These are phyloP conservation scores for Curvularia hawaiiensis DNA, from an alignment of 2,329 filamentous ascomycete species.

Conservation along the genomic window DNA sequence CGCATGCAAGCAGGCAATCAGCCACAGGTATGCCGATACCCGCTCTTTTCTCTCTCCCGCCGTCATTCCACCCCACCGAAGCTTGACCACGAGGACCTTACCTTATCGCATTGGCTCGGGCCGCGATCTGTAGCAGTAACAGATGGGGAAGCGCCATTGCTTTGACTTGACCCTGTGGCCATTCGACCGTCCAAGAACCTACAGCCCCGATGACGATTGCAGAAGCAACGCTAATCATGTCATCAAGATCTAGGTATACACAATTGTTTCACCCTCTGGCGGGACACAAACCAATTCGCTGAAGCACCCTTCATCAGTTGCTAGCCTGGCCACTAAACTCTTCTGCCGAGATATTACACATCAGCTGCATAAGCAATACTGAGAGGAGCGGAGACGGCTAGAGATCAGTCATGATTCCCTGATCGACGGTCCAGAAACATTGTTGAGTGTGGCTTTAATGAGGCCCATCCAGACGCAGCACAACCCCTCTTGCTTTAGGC, in stretches of 20 bases:
- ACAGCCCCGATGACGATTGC: not conserved
- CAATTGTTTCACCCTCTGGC: not conserved
- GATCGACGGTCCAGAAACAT: not conserved
- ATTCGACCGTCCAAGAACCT: not conserved
- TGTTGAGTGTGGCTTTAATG: not conserved
- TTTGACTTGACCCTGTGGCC: not conserved
- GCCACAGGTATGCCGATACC: slow-evolving; percentile 5
- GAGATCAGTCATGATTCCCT: not conserved
- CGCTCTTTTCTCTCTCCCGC: slow-evolving; percentile 2
- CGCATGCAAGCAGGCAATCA: slow-evolving; percentile 12
- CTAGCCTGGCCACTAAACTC: not conserved
- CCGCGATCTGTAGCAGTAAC: not conserved
- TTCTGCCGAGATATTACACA: not conserved
- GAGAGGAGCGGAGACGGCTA: not conserved
- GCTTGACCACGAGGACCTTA: not conserved
- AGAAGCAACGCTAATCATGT: not conserved
- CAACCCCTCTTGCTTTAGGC: not conserved
- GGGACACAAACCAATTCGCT: not conserved
- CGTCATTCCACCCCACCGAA: not conserved
- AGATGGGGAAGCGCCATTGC: not conserved
- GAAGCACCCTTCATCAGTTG: not conserved
- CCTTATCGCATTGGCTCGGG: not conserved
- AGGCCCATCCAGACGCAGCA: not conserved
- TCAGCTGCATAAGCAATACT: not conserved
- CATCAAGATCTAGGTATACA: not conserved